Percentiles rank a stretch among this genome's conserved stretches.
Conservation (phyloP, 202 grass and related monocot genomes). For the Carex arenaria region DNA sequence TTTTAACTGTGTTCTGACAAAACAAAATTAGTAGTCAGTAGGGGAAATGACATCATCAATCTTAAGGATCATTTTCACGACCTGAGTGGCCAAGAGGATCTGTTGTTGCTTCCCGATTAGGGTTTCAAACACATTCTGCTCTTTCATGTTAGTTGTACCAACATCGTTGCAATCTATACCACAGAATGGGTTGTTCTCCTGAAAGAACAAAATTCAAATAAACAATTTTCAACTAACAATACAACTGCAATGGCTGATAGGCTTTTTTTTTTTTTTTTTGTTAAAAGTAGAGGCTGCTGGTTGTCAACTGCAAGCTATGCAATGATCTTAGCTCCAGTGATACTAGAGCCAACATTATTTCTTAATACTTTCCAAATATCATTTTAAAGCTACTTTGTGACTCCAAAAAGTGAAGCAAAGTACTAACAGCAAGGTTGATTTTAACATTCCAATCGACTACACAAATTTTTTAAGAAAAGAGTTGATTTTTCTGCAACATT, state of each 20-base stretch:
- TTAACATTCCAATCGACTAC: neutral
- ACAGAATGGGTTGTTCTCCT: slow-evolving; percentile 70
- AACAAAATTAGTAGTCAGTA: slow-evolving; percentile 40
- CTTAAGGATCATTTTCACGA: slow-evolving; percentile 99
- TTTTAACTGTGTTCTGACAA: neutral
- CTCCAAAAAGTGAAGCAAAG: neutral
- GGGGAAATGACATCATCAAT: slow-evolving; percentile 84
- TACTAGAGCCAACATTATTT: neutral
- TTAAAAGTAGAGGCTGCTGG: neutral
- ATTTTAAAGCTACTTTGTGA: neutral
- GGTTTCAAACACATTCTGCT: slow-evolving; percentile 85
- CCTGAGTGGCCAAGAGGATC: slow-evolving; percentile 84
- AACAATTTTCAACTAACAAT: neutral
- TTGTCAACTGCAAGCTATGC: neutral
- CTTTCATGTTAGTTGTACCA: slow-evolving; percentile 79
- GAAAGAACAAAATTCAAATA: slow-evolving; percentile 20
- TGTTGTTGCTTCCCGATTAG: slow-evolving; percentile 96
- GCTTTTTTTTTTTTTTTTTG: neutral
- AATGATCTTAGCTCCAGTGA: neutral
- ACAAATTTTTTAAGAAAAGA: neutral
- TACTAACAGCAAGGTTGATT: neutral
- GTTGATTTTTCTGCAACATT: neutral
- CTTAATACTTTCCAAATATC: neutral
- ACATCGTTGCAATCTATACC: slow-evolving; percentile 94
- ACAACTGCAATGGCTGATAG: neutral